Evolutionary conservation across 768 basidiomycete genomes (phyloP), one percentile per base, ranked within the genome.

Genomic region (Stropharia rugosoannulata): DNA sequence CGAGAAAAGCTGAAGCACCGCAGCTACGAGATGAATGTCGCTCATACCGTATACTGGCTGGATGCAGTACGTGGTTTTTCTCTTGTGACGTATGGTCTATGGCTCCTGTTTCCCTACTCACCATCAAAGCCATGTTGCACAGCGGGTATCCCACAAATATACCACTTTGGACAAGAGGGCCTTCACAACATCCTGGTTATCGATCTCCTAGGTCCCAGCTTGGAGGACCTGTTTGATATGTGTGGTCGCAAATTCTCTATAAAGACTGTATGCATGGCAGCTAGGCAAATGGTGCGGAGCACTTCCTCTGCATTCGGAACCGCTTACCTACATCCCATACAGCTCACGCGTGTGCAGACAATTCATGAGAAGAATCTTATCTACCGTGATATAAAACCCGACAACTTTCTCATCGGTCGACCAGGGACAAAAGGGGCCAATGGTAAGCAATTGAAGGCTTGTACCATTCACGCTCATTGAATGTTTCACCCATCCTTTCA

Each of bases 351-450:
- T 64, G 95, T 97, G 16, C 96, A 98, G 73, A 96, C 91, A 15
- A 98, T 99, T 50, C 97, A 99, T 73, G 96, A 98, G 74, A 98
- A 98, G 82, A 98, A 97, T 74, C 85, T 99, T 66, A 98, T 99
- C 65, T 98, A 99, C 71, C 90, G 97, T 53, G 97, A 99, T 71
- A 98, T 99, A 78, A 99, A 99, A 73, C 97, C 97, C 9, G 97
- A 98, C 77, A 99, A 99, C 74, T 99, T 99, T 71, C 83, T 99
- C 62, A 89, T 98, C 68, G 97, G 97, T 37, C 87, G 96, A 18
- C 88, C 96, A 8, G 87, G 86, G 37, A 97, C 94, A 18, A 98
- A 98, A 75, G 85, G 81, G 44, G 81, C 93, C 13, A 96, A 95
- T 61, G 75, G 90, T 93, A 49, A 64, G 82, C 29, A 32, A 32